Percentiles rank a stretch among this genome's conserved stretches.
Conservation (phyloP, 2,329 filamentous ascomycete species). For the Keithomyces neogunnii region DNA sequence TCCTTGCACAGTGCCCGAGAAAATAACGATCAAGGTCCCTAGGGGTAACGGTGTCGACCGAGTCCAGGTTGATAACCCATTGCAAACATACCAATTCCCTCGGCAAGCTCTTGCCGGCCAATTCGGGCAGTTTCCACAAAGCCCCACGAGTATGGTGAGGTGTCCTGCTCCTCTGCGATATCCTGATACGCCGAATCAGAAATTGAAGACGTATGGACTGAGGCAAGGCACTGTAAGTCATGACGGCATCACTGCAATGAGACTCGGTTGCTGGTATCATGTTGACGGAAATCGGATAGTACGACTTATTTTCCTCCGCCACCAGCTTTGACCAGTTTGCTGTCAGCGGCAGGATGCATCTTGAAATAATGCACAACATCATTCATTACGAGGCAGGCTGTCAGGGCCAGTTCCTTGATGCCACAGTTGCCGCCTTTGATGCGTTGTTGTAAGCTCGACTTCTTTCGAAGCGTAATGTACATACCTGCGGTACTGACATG, state of each 20-base stretch:
- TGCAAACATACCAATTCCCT: slow-evolving; percentile 43
- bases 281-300: slow-evolving; percentile 21
- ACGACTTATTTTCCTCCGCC: slow-evolving; percentile 30
- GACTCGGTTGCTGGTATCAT: background rate
- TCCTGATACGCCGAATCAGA: slow-evolving; percentile 27
- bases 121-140: slow-evolving; percentile 26
- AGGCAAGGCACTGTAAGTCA: slow-evolving; percentile 32
- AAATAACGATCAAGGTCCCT: slow-evolving; percentile 32
- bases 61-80: slow-evolving; percentile 39
- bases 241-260: background rate
- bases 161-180: slow-evolving; percentile 30
- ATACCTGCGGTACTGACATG: background rate
- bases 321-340: slow-evolving; percentile 26
- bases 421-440: slow-evolving; percentile 35
- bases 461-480: background rate
- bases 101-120: slow-evolving; percentile 24
- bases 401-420: slow-evolving; percentile 30
- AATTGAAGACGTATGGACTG: slow-evolving; percentile 24
- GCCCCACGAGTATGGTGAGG: slow-evolving; percentile 25
- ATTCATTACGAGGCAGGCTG: slow-evolving; percentile 33
- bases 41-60: slow-evolving; percentile 19
- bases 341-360: slow-evolving; percentile 27
- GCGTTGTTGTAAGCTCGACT: slow-evolving; percentile 30
- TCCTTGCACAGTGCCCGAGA: slow-evolving; percentile 23
- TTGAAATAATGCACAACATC: slow-evolving; percentile 34